These are phyloP conservation scores for Fusarium sp. DNA, from an alignment of 2,329 filamentous ascomycete species.

Conservation along the genomic window DNA sequence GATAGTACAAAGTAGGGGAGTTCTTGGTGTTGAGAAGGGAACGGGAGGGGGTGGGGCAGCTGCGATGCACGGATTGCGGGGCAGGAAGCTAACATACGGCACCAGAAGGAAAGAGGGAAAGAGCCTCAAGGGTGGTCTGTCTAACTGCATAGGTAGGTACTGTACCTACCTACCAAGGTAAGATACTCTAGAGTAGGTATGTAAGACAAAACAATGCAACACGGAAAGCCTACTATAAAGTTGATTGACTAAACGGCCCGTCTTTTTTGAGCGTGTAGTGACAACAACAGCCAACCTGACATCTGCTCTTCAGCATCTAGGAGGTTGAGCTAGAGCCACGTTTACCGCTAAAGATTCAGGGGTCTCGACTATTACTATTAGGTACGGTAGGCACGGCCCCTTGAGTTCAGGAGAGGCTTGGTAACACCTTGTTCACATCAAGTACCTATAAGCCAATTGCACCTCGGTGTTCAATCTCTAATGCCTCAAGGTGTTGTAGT, in stretches of 20 bases:
- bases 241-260: neutral
- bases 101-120: neutral
- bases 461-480: too few species aligned
- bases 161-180: neutral
- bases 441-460: too few species aligned
- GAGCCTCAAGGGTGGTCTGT: neutral
- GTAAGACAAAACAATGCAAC: neutral
- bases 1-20: conserved; percentile 23
- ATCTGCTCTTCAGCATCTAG: neutral
- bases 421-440: too few species aligned
- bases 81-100: conserved; percentile 10
- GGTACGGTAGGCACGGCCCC: too few species aligned
- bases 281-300: neutral
- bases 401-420: too few species aligned
- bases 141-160: too few species aligned
- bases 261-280: neutral
- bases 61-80: conserved; percentile 27
- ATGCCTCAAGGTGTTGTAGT: too few species aligned
- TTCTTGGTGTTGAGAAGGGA: conserved; percentile 34
- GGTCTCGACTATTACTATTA: neutral
- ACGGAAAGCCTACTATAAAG: neutral
- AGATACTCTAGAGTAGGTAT: neutral
- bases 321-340: conserved; percentile 5
- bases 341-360: conserved; percentile 19
- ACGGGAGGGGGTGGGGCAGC: conserved; percentile 25